Evolutionary conservation across 129 eudicot genomes (phyloP), one percentile per base, ranked within the genome.

Genomic region (Pittosporum tobira): DNA sequence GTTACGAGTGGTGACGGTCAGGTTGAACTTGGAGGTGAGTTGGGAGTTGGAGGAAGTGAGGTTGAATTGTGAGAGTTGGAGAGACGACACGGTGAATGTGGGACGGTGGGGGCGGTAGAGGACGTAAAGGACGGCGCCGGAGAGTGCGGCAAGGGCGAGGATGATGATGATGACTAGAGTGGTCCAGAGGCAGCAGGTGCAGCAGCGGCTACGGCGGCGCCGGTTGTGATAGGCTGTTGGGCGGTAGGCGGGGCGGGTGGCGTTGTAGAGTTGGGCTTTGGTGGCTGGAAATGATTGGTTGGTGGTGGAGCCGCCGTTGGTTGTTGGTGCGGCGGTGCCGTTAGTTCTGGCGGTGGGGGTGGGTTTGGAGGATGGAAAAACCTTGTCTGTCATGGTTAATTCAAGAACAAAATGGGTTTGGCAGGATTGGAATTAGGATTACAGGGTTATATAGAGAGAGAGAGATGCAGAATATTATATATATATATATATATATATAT

Each of bases 21-120:
- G 62, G 57, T 77, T 80, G 73, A 87, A 69, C 4, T 40, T 81
- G 31, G 85, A 70, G 54, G 64, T 60, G 42, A 79, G 64, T 2
- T 30, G 53, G 21, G 71, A 36, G n/a, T n/a, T n/a, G 0, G 87
- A 71, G 29, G 77, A 68, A 7, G 88, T 69, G 64, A 80, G 67
- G 58, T 83, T 84, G 73, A 88, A 79, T 26, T 71, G 77, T 0
- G 81, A 59, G 64, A 88, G 61, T 27, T 79, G 85, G 51, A 88
- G 85, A 0, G 94, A 71, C 13, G 87, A 62, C 5, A 88, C 78
- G 14, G 87, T 18, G 76, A 81, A 88, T 4, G 76, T 53, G 14
- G 94, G 96, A 0, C 87, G 87, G 46, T 81, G 90, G 0, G 96
- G 96, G 16, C 94, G 96, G 77, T 81, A 88, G 15, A 88, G 30